These are phyloP conservation scores for Exophiala dermatitidis DNA, from an alignment of 2,329 filamentous ascomycete species.

Conservation along the genomic window DNA sequence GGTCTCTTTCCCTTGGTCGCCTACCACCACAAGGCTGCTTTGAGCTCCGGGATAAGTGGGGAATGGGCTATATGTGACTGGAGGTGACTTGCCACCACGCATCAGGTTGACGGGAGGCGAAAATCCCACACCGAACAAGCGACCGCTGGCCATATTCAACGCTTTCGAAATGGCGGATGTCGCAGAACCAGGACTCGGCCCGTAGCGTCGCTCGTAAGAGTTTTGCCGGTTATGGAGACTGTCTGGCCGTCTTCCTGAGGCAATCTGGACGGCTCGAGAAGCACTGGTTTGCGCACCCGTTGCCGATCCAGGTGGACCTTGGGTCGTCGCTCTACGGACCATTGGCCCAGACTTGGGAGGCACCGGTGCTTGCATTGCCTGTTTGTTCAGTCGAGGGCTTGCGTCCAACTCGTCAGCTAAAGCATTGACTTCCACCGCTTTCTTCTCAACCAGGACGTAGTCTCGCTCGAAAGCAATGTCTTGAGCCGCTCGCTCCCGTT, in stretches of 20 bases:
- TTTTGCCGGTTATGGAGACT: constrained; percentile 61
- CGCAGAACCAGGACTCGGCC: constrained; percentile 64
- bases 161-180: constrained; percentile 92
- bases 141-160: constrained; percentile 79
- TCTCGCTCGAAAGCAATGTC: constrained; percentile 88
- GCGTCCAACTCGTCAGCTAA: constrained; percentile 91
- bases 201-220: constrained; percentile 76
- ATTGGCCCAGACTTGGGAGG: constrained; percentile 57
- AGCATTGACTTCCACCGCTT: constrained; percentile 91
- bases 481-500: constrained; percentile 63
- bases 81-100: constrained; percentile 42
- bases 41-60: constrained; percentile 72
- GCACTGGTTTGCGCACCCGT: constrained; percentile 63
- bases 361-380: constrained; percentile 39
- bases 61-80: constrained; percentile 58
- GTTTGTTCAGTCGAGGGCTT: constrained; percentile 58
- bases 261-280: constrained; percentile 68
- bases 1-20: constrained; percentile 55
- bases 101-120: constrained; percentile 43
- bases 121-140: constrained; percentile 45
- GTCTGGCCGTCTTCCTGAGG: constrained; percentile 58
- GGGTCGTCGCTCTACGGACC: constrained; percentile 69
- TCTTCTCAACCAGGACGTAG: constrained; percentile 93
- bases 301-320: constrained; percentile 61
- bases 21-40: constrained; percentile 58